Conservation (phyloP, 2,329 filamentous ascomycete species). For the Hymenoscyphus salicellus region DNA sequence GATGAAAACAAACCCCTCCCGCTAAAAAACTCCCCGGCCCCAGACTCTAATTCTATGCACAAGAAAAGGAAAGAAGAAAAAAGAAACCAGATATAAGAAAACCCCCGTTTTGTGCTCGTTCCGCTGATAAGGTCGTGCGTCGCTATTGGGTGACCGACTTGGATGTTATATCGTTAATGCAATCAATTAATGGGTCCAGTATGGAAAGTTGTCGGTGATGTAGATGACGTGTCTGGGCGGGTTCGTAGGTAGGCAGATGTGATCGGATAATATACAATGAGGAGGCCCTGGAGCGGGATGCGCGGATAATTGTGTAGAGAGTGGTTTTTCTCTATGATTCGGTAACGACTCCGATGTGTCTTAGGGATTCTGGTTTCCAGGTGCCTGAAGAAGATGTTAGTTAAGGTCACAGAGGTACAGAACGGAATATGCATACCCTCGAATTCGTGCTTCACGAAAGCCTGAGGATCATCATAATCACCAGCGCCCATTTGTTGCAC, state of each 20-base stretch:
- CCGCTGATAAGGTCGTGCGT: conserved; percentile 4
- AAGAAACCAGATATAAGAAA: background rate
- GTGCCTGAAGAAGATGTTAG: conserved; percentile 50
- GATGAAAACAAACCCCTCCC: background rate
- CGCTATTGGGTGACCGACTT: conserved; percentile 4
- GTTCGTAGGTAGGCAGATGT: background rate
- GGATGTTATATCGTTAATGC: conserved; percentile 17
- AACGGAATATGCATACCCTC: conserved; percentile 65
- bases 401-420: background rate
- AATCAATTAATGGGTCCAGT: conserved; percentile 9
- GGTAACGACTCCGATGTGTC: conserved; percentile 56
- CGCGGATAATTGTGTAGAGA: background rate
- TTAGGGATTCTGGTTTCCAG: conserved; percentile 71
- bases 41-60: conserved; percentile 19
- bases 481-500: conserved; percentile 89
- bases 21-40: background rate
- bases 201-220: background rate
- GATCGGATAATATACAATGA: conserved; percentile 14
- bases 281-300: background rate
- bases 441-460: conserved; percentile 95
- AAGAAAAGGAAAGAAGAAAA: background rate
- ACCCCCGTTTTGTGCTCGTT: background rate
- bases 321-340: conserved; percentile 1
- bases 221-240: background rate
- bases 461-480: conserved; percentile 88